A percentile compares a stretch with the other conserved stretches of the same genome.
Evolutionary conservation across 176 grass and related monocot genomes (phyloP).

Genomic region (Oryza glumipatula): DNA sequence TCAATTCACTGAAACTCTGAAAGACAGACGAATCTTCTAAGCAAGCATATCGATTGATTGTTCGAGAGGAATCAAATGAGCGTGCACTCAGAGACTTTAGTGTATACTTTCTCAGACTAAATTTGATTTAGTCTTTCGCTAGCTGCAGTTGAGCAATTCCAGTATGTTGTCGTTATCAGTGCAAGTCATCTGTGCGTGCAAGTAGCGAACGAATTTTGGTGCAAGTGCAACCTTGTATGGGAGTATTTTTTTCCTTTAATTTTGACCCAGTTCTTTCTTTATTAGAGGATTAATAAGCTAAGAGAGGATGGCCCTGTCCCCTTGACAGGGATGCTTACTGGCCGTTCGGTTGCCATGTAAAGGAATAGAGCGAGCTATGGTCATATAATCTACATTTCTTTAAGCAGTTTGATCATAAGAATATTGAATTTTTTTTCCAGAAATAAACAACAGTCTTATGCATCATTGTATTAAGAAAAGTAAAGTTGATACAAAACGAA

Average conservation of each 20-base stretch:
- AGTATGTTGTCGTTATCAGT: background rate
- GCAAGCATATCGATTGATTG: background rate
- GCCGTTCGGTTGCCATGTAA: background rate
- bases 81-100: background rate
- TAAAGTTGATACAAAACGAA: too few species aligned
- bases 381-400: background rate
- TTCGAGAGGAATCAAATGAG: background rate
- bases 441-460: too few species aligned
- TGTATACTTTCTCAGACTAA: background rate
- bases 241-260: background rate
- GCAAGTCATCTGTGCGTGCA: background rate
- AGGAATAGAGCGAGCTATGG: background rate
- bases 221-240: background rate
- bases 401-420: background rate
- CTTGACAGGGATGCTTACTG: background rate
- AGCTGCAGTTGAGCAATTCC: conserved; percentile 23
- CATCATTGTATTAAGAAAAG: too few species aligned
- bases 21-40: conserved; percentile 1
- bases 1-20: background rate
- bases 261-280: background rate
- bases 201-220: background rate
- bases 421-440: too few species aligned
- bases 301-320: too few species aligned
- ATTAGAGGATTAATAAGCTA: background rate
- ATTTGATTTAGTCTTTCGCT: background rate